Percentiles rank a stretch among this genome's conserved stretches.
phyloP scores from a whole-genome alignment of 2,329 filamentous ascomycete species.

The Huntiella moniliformis region DNA sequence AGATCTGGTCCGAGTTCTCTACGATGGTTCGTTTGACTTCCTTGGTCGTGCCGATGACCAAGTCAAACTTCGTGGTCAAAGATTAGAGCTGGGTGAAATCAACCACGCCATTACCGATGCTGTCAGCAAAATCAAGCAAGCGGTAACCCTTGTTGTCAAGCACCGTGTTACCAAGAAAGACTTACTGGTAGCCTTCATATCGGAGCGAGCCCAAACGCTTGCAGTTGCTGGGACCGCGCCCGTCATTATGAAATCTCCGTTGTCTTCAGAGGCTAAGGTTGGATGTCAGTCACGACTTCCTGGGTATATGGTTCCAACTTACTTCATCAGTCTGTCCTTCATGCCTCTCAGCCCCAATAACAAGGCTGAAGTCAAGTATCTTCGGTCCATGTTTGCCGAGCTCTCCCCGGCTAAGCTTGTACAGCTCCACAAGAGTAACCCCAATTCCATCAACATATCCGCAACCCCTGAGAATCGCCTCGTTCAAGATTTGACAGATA shows the following conservation, averaged over 20 bases:
- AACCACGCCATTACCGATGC: slow-evolving; percentile 59
- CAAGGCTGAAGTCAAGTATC: slow-evolving; percentile 58
- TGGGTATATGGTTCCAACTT: slow-evolving; percentile 79
- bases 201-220: background rate
- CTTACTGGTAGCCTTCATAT: slow-evolving; percentile 61
- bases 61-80: slow-evolving; percentile 75
- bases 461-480: too few relatives aligned
- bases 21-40: slow-evolving; percentile 73
- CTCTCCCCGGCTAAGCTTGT: slow-evolving; percentile 39
- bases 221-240: background rate
- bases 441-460: too few relatives aligned
- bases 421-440: slow-evolving; percentile 14
- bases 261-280: slow-evolving; percentile 25
- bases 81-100: slow-evolving; percentile 80
- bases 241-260: background rate
- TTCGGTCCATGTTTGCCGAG: slow-evolving; percentile 46
- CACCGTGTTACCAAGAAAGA: slow-evolving; percentile 59
- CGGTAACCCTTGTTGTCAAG: slow-evolving; percentile 55
- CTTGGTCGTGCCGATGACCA: slow-evolving; percentile 78
- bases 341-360: slow-evolving; percentile 79
- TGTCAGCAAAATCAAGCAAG: slow-evolving; percentile 40
- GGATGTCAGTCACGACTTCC: slow-evolving; percentile 55
- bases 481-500: too few relatives aligned
- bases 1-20: slow-evolving; percentile 63
- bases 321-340: slow-evolving; percentile 50